phyloP scores from a whole-genome alignment of 352 stramenopile genomes.

The Globisporangium barbulae region DNA sequence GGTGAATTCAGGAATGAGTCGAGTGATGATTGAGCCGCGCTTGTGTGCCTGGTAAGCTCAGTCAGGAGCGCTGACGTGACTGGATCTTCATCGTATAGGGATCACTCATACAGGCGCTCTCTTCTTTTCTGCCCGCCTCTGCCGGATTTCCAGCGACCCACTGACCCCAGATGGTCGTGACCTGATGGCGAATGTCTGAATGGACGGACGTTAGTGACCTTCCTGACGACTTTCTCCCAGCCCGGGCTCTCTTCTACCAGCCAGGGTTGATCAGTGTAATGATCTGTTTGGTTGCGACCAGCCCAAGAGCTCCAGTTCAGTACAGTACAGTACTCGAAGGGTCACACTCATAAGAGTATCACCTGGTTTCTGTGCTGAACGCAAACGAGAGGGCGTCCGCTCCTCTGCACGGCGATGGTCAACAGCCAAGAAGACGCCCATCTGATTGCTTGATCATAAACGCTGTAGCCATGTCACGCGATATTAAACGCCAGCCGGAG shows the following conservation, averaged over 20 bases:
- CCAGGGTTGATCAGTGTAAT: background rate
- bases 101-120: background rate
- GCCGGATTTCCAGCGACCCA: background rate
- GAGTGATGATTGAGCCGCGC: background rate
- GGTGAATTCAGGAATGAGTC: constrained; percentile 4
- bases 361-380: background rate
- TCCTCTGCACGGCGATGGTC: constrained; percentile 8
- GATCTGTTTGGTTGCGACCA: background rate
- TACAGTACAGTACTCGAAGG: constrained; percentile 6
- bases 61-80: background rate
- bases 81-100: constrained; percentile 6
- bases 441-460: background rate
- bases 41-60: background rate
- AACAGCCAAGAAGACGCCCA: background rate
- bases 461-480: constrained; percentile 4
- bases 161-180: constrained; percentile 2
- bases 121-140: constrained; percentile 1
- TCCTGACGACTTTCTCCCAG: background rate
- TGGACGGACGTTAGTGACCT: background rate
- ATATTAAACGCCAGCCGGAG: background rate
- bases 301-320: constrained; percentile 5
- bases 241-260: background rate
- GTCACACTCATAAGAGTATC: constrained; percentile 13
- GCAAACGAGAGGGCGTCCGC: background rate
- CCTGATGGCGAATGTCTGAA: constrained; percentile 1